A percentile compares a stretch with the other conserved stretches of the same genome.
Evolutionary conservation across 2,329 filamentous ascomycete genomes (phyloP).

Genomic region (Cladosporium sphaerospermum): DNA sequence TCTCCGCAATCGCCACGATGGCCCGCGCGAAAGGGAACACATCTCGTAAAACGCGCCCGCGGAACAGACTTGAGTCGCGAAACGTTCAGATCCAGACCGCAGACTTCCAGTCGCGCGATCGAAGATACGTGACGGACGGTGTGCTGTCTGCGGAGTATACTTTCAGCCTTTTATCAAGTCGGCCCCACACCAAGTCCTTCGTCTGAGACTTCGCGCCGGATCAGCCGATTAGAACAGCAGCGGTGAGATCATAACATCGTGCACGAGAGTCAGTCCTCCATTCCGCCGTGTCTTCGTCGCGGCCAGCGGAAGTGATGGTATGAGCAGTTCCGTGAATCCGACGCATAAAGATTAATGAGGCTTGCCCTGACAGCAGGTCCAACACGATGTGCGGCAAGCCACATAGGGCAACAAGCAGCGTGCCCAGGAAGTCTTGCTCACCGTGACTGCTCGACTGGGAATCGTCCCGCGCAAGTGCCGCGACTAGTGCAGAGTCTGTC

Average conservation of each 20-base stretch:
- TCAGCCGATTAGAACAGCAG: neutral
- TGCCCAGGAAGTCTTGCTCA: neutral
- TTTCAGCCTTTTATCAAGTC: neutral
- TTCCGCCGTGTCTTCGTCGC: too few species aligned
- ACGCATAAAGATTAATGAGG: neutral
- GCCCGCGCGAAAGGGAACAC: too few species aligned
- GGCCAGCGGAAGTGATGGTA: neutral
- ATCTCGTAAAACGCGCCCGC: too few species aligned
- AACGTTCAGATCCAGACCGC: neutral
- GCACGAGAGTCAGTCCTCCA: too few species aligned
- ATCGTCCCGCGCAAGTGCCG: neutral
- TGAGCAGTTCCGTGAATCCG: neutral
- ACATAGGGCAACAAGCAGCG: neutral
- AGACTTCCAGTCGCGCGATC: neutral
- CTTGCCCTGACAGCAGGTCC: neutral
- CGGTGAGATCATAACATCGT: constrained; percentile 1
- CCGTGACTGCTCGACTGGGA: neutral
- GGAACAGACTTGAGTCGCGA: too few species aligned
- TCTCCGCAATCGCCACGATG: too few species aligned
- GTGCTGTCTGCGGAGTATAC: constrained; percentile 3
- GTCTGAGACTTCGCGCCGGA: neutral
- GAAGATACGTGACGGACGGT: constrained; percentile 2
- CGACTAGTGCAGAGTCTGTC: neutral
- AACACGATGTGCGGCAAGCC: neutral
- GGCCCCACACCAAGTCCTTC: constrained; percentile 4